Conservation (phyloP, 1,284 basidiomycete species). For the Ganoderma leucocontextum region DNA sequence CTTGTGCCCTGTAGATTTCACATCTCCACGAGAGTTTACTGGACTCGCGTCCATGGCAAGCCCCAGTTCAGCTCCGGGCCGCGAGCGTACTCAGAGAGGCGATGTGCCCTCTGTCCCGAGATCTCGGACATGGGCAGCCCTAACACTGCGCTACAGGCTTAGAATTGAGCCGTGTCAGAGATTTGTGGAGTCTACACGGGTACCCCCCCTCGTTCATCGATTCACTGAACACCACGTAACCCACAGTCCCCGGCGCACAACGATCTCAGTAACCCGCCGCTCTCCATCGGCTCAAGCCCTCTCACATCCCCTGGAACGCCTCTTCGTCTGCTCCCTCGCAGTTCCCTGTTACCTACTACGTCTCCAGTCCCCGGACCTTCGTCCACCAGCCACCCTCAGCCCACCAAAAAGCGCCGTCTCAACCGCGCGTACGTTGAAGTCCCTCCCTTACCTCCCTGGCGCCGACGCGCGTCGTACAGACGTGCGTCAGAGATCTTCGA, state of each 20-base stretch:
- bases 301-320: neutral
- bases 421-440: slow-evolving; percentile 19
- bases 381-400: neutral
- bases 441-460: slow-evolving; percentile 15
- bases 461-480: slow-evolving; percentile 11
- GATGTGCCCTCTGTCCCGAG: too few species aligned
- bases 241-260: neutral
- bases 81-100: too few species aligned
- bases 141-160: too few species aligned
- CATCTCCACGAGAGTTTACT: too few species aligned
- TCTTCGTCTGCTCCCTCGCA: neutral
- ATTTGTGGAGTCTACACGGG: neutral
- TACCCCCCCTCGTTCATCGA: too few species aligned
- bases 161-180: too few species aligned
- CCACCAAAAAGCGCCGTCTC: slow-evolving; percentile 19
- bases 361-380: too few species aligned
- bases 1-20: neutral
- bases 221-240: neutral
- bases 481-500: slow-evolving; percentile 11
- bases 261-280: neutral
- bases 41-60: too few species aligned
- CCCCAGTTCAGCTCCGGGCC: too few species aligned
- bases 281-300: neutral
- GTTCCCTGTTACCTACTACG: neutral
- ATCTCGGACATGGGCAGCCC: too few species aligned